phyloP scores from a whole-genome alignment of 129 eudicot species.

The Ambrosia trifida region DNA sequence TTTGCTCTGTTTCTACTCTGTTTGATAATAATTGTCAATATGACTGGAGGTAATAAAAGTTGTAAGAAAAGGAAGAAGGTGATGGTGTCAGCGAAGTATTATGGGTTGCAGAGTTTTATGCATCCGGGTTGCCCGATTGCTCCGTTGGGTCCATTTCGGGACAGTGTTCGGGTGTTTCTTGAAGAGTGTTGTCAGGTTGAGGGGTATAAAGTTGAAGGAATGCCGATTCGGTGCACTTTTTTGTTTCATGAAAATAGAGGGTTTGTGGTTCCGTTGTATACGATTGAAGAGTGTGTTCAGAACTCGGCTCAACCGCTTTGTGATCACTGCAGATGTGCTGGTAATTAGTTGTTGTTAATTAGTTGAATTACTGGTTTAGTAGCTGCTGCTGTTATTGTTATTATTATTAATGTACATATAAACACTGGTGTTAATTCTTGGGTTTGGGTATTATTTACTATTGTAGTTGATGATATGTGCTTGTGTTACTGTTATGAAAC shows the following conservation, averaged over 20 bases:
- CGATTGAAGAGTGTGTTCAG: conserved; percentile 71
- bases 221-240: conserved; percentile 73
- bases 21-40: conserved; percentile 27
- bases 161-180: conserved; percentile 61
- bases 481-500: conserved; percentile 13
- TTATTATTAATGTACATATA: too few species aligned
- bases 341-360: conserved; percentile 30
- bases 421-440: too few species aligned
- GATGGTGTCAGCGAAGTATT: conserved; percentile 44
- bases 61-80: conserved; percentile 41
- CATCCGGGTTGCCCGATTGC: conserved; percentile 67
- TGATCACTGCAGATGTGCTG: conserved; percentile 77
- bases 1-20: not conserved
- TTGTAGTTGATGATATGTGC: too few species aligned
- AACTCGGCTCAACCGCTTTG: conserved; percentile 69
- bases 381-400: too few species aligned
- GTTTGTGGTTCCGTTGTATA: conserved; percentile 67
- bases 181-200: conserved; percentile 59
- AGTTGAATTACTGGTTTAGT: too few species aligned
- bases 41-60: conserved; percentile 18
- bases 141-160: conserved; percentile 63
- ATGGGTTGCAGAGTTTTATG: conserved; percentile 55
- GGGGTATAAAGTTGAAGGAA: conserved; percentile 61
- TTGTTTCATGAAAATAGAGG: conserved; percentile 62
- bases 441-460: too few species aligned